Conservation (phyloP, 306 rosid genomes). For the Sphenostylis stenocarpa region DNA sequence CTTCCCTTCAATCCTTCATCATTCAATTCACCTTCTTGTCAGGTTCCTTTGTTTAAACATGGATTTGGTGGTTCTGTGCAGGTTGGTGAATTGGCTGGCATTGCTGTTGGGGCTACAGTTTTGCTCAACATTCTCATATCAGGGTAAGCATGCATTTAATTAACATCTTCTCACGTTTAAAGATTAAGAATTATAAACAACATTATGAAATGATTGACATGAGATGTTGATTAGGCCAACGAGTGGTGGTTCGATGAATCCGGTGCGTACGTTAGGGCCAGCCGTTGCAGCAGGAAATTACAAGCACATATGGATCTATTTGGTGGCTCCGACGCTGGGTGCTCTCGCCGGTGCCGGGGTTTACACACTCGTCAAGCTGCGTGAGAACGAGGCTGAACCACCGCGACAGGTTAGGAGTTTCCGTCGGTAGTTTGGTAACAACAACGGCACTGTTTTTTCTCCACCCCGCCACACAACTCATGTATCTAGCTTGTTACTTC, state of each 20-base stretch:
- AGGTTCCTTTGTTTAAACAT: background rate
- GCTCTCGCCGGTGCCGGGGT: constrained; percentile 76
- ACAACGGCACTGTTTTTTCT: background rate
- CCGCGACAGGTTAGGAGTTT: constrained; percentile 71
- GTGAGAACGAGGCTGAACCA: constrained; percentile 36
- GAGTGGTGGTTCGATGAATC: constrained; percentile 93
- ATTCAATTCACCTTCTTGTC: too few relatives aligned
- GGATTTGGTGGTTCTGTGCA: background rate
- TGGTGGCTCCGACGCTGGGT: constrained; percentile 87
- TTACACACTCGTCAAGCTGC: constrained; percentile 75
- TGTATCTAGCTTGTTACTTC: too few relatives aligned
- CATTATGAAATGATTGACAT: background rate
- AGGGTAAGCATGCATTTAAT: constrained; percentile 44
- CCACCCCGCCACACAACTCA: constrained; percentile 14
- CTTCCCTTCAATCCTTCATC: background rate
- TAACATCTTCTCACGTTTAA: too few relatives aligned
- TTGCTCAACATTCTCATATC: constrained; percentile 83
- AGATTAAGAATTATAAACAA: too few relatives aligned
- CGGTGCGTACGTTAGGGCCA: constrained; percentile 94
- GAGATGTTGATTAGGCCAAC: constrained; percentile 50
- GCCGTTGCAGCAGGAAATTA: constrained; percentile 89
- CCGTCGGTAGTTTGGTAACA: constrained; percentile 53
- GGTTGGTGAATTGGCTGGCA: constrained; percentile 93
- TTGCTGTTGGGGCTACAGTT: constrained; percentile 91
- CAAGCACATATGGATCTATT: constrained; percentile 65